phyloP scores from a whole-genome alignment of 345 rosid genomes.

The Boechera retrofracta region DNA sequence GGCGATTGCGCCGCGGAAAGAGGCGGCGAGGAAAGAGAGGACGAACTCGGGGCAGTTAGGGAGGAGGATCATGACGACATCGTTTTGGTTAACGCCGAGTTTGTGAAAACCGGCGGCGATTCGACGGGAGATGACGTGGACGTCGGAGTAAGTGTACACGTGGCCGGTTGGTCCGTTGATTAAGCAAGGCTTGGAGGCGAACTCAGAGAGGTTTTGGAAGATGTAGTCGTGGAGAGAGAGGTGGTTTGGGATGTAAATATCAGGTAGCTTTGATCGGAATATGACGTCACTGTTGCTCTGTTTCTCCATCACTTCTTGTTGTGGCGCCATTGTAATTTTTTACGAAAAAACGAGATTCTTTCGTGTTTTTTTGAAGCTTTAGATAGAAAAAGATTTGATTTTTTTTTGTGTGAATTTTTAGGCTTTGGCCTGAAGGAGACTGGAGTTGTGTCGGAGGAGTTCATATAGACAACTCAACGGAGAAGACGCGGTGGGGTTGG shows the following conservation, averaged over 20 bases:
- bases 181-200: conserved; percentile 60
- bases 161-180: conserved; percentile 76
- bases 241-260: conserved; percentile 74
- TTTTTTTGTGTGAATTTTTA: not conserved
- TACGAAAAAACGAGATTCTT: not conserved
- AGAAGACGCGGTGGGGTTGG: conserved; percentile 44
- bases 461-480: conserved; percentile 41
- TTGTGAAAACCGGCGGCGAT: conserved; percentile 62
- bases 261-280: conserved; percentile 81
- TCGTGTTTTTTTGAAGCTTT: not conserved
- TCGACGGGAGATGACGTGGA: conserved; percentile 65
- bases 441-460: conserved; percentile 27
- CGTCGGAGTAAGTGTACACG: conserved; percentile 66
- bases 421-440: conserved; percentile 48
- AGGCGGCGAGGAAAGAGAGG: conserved; percentile 75
- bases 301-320: conserved; percentile 28
- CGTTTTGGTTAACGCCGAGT: conserved; percentile 61
- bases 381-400: not conserved
- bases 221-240: conserved; percentile 74
- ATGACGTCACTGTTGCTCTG: conserved; percentile 52
- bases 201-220: conserved; percentile 74
- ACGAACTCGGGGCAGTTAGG: conserved; percentile 77
- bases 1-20: conserved; percentile 63
- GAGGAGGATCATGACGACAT: conserved; percentile 80
- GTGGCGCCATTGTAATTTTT: conserved; percentile 31